Evolutionary conservation across 140 eudicot species (phyloP), one percentile per base, ranked within the genome.

Genomic region (Bidens hawaiensis): DNA sequence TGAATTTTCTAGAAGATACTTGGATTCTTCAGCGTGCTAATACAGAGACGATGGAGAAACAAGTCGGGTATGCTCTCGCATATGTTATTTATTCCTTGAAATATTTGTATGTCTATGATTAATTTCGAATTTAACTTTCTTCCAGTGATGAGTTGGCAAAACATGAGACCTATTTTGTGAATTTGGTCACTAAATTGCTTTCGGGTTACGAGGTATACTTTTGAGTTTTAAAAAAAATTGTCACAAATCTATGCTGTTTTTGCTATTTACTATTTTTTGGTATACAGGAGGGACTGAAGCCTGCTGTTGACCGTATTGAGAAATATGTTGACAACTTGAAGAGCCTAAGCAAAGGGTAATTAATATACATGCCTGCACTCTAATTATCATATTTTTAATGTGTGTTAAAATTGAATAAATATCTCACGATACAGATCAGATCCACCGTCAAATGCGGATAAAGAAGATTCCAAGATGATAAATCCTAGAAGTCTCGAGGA

Each of bases 1-100:
- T 80, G 53, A 91, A 85, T 71, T 91, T 91, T 74, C 75, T 91
- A 79, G 98, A 91, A 72, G 96, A 91, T 69, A 76, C 98, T 18
- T 91, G 96, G 96, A 77, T 75, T 78, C 81, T 91, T 57, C 99
- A 85, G 45, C 79, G 85, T 70, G 68, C 86, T 62, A 76, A 76
- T 52, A 66, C 85, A 54, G 96, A 87, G 79, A 68, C 85, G 6
- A 82, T 78, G 60, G 95, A 85, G 76, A 88, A 91, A 53, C 82
- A 80, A 75, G 65, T 83, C 75, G 76, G 53, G 99, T 87, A 76
- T 67, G 84, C 71, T 36, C n/a, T 40, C 8, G 0, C 45, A 13
- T 16, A 12, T 54, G 8, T 18, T 6, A 11, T 49, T 21, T 49
- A 13, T 21, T 11, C 15, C 56, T 49, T 18, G 9, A 61, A 6